Percentiles rank a stretch among this genome's conserved stretches.
These are phyloP conservation scores for Ploettnerulaceae sp. DNA, from an alignment of 2,329 filamentous ascomycete species.

Conservation along the genomic window DNA sequence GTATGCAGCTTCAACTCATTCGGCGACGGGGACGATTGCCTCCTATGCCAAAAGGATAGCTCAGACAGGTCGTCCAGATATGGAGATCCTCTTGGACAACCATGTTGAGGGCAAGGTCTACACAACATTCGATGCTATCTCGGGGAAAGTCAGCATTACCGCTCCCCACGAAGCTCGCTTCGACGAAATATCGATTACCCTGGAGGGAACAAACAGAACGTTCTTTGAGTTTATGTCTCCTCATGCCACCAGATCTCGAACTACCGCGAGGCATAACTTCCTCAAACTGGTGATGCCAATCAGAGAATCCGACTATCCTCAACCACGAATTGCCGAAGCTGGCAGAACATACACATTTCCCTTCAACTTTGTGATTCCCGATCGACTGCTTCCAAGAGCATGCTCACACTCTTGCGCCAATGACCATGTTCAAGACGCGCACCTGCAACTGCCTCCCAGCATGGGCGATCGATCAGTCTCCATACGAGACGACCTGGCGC, in stretches of 20 bases:
- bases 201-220: conserved; percentile 30
- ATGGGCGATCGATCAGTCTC: conserved; percentile 27
- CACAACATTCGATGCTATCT: conserved; percentile 30
- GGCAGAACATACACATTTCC: conserved; percentile 31
- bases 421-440: conserved; percentile 31
- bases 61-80: conserved; percentile 20
- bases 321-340: conserved; percentile 29
- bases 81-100: conserved; percentile 30
- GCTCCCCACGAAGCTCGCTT: conserved; percentile 29
- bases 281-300: conserved; percentile 34
- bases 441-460: conserved; percentile 32
- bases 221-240: conserved; percentile 30
- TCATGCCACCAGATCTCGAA: conserved; percentile 21
- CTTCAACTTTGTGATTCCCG: conserved; percentile 34
- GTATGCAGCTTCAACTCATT: no score
- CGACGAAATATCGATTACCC: conserved; percentile 32
- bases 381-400: conserved; percentile 30
- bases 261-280: conserved; percentile 31
- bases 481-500: conserved; percentile 28
- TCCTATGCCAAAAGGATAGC: conserved; percentile 26
- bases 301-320: conserved; percentile 28
- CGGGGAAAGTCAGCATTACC: conserved; percentile 29
- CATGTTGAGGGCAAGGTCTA: conserved; percentile 28
- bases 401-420: conserved; percentile 25
- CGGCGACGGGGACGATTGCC: conserved; percentile 27